These are phyloP conservation scores for Exserohilum rostratum DNA, from an alignment of 2,329 filamentous ascomycete species.

Conservation along the genomic window DNA sequence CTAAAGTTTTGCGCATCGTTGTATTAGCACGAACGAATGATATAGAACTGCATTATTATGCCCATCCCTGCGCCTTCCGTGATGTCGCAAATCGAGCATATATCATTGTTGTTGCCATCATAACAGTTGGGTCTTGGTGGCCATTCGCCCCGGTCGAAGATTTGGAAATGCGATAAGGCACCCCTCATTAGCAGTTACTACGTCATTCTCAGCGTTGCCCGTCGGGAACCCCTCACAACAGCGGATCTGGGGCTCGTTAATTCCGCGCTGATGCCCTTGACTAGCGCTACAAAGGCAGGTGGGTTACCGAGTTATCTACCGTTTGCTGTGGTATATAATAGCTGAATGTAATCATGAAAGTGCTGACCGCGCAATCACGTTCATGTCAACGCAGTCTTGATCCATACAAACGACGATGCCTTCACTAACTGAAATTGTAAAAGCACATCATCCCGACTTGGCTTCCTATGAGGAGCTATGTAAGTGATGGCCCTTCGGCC, in stretches of 20 bases:
- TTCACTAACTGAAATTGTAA: constrained; percentile 36
- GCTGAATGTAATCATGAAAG: neutral
- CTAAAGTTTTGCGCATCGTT: constrained; percentile 9
- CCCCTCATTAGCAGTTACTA: constrained; percentile 13
- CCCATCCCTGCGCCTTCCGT: neutral
- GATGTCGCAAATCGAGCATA: neutral
- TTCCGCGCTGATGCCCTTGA: neutral
- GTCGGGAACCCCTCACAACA: constrained; percentile 23
- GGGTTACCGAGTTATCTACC: constrained; percentile 2
- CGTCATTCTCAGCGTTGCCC: constrained; percentile 28
- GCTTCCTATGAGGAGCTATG: constrained; percentile 43
- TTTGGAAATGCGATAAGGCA: neutral
- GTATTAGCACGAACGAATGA: constrained; percentile 10
- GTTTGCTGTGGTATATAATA: neutral
- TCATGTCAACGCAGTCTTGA: neutral
- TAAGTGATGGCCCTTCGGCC: constrained; percentile 12
- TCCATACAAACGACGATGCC: constrained; percentile 26
- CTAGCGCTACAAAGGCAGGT: constrained; percentile 13
- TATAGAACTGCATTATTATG: neutral
- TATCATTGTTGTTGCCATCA: neutral
- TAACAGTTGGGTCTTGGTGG: neutral
- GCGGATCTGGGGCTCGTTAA: neutral
- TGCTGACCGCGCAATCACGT: neutral
- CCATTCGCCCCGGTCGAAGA: neutral
- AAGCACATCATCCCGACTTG: constrained; percentile 32